Evolutionary conservation across 768 basidiomycete species (phyloP).

Genomic region (Lentinula sp.): DNA sequence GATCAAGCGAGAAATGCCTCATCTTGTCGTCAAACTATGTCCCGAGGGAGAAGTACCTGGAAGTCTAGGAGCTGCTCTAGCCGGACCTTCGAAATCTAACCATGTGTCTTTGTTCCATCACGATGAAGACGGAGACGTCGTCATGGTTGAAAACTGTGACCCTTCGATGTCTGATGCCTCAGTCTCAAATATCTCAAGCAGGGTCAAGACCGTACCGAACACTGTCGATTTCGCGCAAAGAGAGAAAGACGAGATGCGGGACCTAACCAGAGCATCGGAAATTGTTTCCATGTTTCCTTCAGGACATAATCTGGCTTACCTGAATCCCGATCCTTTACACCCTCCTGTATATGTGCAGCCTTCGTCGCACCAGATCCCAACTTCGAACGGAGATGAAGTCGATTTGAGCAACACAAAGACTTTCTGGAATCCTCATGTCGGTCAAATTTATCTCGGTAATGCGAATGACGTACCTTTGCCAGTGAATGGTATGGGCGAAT

Average conservation of each 20-base stretch:
- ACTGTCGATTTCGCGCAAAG: constrained; percentile 78
- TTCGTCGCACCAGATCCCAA: neutral
- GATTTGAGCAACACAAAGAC: constrained; percentile 29
- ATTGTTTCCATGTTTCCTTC: constrained; percentile 48
- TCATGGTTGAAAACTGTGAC: constrained; percentile 2
- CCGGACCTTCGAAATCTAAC: neutral
- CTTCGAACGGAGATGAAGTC: constrained; percentile 6
- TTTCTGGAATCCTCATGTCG: constrained; percentile 49
- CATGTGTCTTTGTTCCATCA: neutral
- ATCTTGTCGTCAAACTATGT: constrained; percentile 49
- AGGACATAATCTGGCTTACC: constrained; percentile 1
- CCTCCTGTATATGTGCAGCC: constrained; percentile 3
- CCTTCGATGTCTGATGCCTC: constrained; percentile 4
- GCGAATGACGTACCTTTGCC: constrained; percentile 68
- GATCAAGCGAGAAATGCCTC: constrained; percentile 37
- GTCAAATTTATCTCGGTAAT: constrained; percentile 80
- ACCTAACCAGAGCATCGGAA: constrained; percentile 77
- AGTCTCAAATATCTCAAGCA: neutral
- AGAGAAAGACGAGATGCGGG: constrained; percentile 87
- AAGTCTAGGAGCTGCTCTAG: constrained; percentile 1
- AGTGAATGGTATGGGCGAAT: constrained; percentile 3
- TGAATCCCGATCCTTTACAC: constrained; percentile 1
- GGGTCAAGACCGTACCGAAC: constrained; percentile 29
- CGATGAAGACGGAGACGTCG: constrained; percentile 14
- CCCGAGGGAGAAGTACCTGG: constrained; percentile 21